A percentile compares a stretch with the other conserved stretches of the same genome.
These are phyloP conservation scores for Euphorbia celastroides DNA, from an alignment of 441 rosid species.

Conservation along the genomic window DNA sequence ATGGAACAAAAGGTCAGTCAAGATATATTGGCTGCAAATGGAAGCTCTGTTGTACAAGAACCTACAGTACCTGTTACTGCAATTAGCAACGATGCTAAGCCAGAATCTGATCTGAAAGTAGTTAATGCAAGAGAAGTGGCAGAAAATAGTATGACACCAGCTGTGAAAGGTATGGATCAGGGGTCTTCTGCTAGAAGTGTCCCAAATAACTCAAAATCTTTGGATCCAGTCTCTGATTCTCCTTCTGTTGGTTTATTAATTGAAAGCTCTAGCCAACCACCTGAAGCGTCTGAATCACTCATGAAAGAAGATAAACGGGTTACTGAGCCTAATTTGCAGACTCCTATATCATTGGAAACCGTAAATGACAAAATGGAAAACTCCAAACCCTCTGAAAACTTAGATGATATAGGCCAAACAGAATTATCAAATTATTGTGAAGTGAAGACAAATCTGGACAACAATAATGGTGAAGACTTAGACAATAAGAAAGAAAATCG, in stretches of 20 bases:
- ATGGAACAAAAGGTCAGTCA: slow-evolving; percentile 40
- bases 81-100: slow-evolving; percentile 21
- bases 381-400: slow-evolving; percentile 29
- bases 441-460: slow-evolving; percentile 14
- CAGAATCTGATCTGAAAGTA: slow-evolving; percentile 33
- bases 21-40: slow-evolving; percentile 38
- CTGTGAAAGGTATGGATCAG: slow-evolving; percentile 28
- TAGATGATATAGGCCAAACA: slow-evolving; percentile 23
- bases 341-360: slow-evolving; percentile 19
- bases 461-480: slow-evolving; percentile 20
- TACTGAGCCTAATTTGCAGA: slow-evolving; percentile 30
- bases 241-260: slow-evolving; percentile 21
- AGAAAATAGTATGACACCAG: slow-evolving; percentile 24
- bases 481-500: slow-evolving; percentile 19
- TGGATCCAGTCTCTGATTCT: slow-evolving; percentile 19
- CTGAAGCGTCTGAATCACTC: slow-evolving; percentile 32
- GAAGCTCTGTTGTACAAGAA: slow-evolving; percentile 31
- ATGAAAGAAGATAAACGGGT: slow-evolving; percentile 28
- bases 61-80: slow-evolving; percentile 27
- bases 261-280: slow-evolving; percentile 28
- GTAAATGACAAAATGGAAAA: slow-evolving; percentile 23
- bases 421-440: slow-evolving; percentile 25
- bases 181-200: slow-evolving; percentile 25
- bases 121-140: slow-evolving; percentile 29
- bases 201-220: slow-evolving; percentile 27